A percentile compares a stretch with the other conserved stretches of the same genome.
phyloP scores from a whole-genome alignment of 2,329 filamentous ascomycete species.

The Trichophaea hybrida region DNA sequence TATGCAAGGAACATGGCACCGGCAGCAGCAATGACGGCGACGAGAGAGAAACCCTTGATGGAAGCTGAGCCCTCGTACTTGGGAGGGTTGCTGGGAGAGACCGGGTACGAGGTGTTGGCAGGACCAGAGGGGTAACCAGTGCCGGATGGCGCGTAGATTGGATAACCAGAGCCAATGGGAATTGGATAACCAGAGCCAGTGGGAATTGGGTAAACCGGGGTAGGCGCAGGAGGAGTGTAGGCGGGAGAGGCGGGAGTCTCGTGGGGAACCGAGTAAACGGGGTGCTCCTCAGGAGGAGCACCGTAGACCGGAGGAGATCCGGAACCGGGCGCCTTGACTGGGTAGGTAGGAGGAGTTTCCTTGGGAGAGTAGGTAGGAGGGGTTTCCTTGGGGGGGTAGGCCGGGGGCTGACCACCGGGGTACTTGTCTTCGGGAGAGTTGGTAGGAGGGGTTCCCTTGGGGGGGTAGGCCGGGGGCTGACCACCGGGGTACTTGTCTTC shows the following conservation, averaged over 20 bases:
- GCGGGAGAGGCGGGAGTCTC: background rate
- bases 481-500: too few relatives aligned
- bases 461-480: background rate
- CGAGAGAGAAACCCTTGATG: conserved; percentile 18
- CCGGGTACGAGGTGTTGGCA: conserved; percentile 17
- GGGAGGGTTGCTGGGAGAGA: conserved; percentile 8
- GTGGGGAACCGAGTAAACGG: background rate
- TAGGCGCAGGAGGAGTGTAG: background rate
- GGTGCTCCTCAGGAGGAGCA: background rate
- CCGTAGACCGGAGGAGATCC: background rate
- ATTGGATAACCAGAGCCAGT: conserved; percentile 8
- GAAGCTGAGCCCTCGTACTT: conserved; percentile 14
- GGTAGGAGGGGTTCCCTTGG: background rate
- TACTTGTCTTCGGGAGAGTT: too few relatives aligned
- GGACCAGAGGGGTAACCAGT: conserved; percentile 12
- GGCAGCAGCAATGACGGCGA: conserved; percentile 17
- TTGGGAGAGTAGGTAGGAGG: background rate
- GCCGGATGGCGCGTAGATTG: conserved; percentile 2
- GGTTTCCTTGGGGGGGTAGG: background rate
- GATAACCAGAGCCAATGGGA: background rate
- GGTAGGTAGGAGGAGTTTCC: background rate
- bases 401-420: too few relatives aligned
- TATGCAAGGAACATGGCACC: conserved; percentile 22
- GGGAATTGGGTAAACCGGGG: conserved; percentile 3
- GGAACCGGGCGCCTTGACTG: background rate